phyloP scores from a whole-genome alignment of 2,329 filamentous ascomycete species.

The Alternaria sp. region DNA sequence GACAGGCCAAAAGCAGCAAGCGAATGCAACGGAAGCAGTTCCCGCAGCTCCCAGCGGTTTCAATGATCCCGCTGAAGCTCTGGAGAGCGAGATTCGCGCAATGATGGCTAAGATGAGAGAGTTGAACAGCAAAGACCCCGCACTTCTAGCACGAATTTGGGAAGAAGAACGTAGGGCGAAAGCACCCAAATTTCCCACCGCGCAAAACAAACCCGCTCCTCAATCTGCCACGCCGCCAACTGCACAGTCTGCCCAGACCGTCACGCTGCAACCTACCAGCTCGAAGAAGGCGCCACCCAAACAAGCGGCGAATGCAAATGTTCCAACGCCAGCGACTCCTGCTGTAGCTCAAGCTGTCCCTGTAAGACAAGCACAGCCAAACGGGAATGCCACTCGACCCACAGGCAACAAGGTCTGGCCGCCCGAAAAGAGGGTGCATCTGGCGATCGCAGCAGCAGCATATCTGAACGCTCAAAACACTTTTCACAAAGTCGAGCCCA shows the following conservation, averaged over 20 bases:
- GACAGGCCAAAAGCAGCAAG: slow-evolving; percentile 39
- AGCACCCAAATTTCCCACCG: slow-evolving; percentile 36
- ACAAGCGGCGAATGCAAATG: slow-evolving; percentile 19
- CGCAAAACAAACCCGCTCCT: slow-evolving; percentile 34
- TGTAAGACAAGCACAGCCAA: slow-evolving; percentile 14
- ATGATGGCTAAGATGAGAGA: slow-evolving; percentile 68
- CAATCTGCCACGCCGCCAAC: slow-evolving; percentile 25
- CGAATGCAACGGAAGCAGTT: slow-evolving; percentile 17
- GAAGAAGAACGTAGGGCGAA: slow-evolving; percentile 60
- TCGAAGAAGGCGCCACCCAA: slow-evolving; percentile 36
- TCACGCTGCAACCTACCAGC: slow-evolving; percentile 28
- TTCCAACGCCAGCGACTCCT: slow-evolving; percentile 14
- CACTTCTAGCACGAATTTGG: slow-evolving; percentile 64
- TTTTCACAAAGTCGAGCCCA: slow-evolving; percentile 48
- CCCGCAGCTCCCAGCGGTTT: slow-evolving; percentile 5
- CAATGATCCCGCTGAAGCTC: slow-evolving; percentile 39
- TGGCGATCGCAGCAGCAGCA: slow-evolving; percentile 60
- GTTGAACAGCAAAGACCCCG: slow-evolving; percentile 64
- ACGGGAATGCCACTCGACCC: slow-evolving; percentile 14
- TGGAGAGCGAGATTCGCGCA: slow-evolving; percentile 62
- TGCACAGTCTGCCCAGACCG: slow-evolving; percentile 21
- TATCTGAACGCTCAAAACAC: slow-evolving; percentile 59
- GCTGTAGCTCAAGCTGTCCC: slow-evolving; percentile 15
- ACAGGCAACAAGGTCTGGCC: slow-evolving; percentile 60
- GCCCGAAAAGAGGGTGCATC: slow-evolving; percentile 57